Evolutionary conservation across 306 rosid genomes (phyloP), one percentile per base, ranked within the genome.

Genomic region (Citrullus colocynthis): DNA sequence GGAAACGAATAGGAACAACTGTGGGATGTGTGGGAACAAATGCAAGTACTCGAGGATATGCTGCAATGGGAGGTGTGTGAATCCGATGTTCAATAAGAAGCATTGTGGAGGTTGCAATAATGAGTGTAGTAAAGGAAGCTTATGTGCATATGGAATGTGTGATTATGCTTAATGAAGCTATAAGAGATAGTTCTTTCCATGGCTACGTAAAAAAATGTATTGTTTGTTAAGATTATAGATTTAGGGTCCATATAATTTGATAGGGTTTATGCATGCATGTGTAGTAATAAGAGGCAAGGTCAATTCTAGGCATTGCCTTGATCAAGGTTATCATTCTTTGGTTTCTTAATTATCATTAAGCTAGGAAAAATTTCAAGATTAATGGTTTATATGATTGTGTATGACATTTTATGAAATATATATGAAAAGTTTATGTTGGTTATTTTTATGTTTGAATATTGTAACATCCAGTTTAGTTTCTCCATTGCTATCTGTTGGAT

Each of bases 11-110:
- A 59, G 51, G 32, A 24, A 79, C 17, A 91, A 91, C 70, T 91
- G 96, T 55, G 93, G 96, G 20, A 84, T 16, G 78, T 91, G 96
- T 69, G 93, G 91, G 51, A 88, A 86, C 83, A 91, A 86, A 78
- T 91, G 96, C 62, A 78, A 74, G 75, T 86, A 76, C 62, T 57
- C 73, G 3, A 83, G 89, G 87, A 79, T 86, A 8, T 91, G 96
- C 59, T 91, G 93, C 48, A 76, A 78, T 28, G 93, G 93, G 0
- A 81, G 81, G 82, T 91, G 96, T n/a, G 91, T 88, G 83, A 91
- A 82, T n/a, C 85, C 91, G 0, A 83, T 64, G 77, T 79, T 78
- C 28, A 81, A 84, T 54, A 44, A 78, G 81, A 85, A 83, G 20
- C 87, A 91, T 59, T 91, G 96, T 75, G 93, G 96, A 45, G 80